Conservation (phyloP, 306 rosid genomes). For the Prunus armeniaca region DNA sequence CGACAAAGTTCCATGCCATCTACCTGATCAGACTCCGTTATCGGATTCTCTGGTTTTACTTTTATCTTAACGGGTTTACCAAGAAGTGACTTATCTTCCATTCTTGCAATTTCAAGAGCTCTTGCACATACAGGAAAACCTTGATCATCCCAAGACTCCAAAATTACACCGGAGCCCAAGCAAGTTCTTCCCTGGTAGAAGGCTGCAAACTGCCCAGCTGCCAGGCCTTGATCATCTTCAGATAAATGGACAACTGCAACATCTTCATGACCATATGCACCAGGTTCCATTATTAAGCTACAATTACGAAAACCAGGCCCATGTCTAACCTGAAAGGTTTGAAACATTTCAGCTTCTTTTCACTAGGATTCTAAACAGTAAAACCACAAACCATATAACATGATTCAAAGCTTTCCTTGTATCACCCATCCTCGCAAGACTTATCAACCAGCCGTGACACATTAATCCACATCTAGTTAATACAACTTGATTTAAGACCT, state of each 20-base stretch:
- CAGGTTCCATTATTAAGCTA: constrained; percentile 51
- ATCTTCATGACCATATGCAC: constrained; percentile 39
- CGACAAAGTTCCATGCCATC: constrained; percentile 25
- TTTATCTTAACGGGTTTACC: constrained; percentile 91
- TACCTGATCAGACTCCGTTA: constrained; percentile 23
- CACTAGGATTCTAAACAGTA: neutral
- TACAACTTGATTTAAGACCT: neutral
- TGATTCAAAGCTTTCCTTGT: neutral
- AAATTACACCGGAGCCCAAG: constrained; percentile 87
- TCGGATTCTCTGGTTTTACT: constrained; percentile 51
- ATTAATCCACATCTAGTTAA: neutral
- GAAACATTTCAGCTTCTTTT: neutral
- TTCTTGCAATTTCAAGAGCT: constrained; percentile 74
- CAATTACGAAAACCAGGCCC: constrained; percentile 81
- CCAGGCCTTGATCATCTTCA: constrained; percentile 92
- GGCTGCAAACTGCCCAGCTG: constrained; percentile 92
- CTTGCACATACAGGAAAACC: constrained; percentile 78
- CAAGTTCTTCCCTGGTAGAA: constrained; percentile 75
- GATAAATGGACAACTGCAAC: constrained; percentile 63
- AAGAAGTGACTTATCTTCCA: constrained; percentile 77
- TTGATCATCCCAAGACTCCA: constrained; percentile 85
- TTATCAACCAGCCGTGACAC: neutral
- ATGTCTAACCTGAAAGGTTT: constrained; percentile 77
- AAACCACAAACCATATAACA: neutral
- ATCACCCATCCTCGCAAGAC: neutral